Evolutionary conservation across 139 green algal genomes (phyloP).

Genomic region (Zygnema cylindricum): DNA sequence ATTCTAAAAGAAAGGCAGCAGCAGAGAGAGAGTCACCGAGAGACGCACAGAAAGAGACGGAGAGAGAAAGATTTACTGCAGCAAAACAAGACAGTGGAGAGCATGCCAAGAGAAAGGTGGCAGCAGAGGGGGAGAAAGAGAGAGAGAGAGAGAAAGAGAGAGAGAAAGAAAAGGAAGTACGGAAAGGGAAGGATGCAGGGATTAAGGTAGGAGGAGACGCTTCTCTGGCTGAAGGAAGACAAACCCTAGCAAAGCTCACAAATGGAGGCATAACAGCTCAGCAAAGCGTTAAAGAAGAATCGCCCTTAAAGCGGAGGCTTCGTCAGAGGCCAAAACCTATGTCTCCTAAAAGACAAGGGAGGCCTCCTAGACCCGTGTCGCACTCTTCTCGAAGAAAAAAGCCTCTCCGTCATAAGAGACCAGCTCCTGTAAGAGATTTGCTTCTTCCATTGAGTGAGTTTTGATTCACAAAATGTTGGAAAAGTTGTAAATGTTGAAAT

Average conservation of each 20-base stretch:
- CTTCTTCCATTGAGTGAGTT: too few species aligned
- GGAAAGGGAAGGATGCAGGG: neutral
- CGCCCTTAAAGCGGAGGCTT: neutral
- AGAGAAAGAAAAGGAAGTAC: neutral
- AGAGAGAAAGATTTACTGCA: neutral
- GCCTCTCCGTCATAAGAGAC: neutral
- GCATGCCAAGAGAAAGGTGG: neutral
- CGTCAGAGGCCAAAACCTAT: neutral
- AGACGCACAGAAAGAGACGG: neutral
- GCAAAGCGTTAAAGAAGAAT: neutral
- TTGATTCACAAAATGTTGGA: too few species aligned
- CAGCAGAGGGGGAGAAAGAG: constrained; percentile 8
- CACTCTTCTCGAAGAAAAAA: neutral
- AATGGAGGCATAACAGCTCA: too few species aligned
- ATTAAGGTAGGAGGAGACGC: neutral
- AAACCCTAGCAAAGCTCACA: too few species aligned
- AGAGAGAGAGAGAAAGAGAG: neutral
- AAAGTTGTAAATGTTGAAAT: neutral
- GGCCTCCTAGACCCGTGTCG: neutral
- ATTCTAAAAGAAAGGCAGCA: neutral
- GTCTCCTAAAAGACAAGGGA: neutral
- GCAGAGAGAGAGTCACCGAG: too few species aligned
- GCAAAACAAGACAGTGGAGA: neutral
- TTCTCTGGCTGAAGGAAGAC: too few species aligned
- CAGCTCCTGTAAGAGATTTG: neutral